Percentiles rank a stretch among this genome's conserved stretches.
Conservation (phyloP, 345 rosid species). For the Salix purpurea region DNA sequence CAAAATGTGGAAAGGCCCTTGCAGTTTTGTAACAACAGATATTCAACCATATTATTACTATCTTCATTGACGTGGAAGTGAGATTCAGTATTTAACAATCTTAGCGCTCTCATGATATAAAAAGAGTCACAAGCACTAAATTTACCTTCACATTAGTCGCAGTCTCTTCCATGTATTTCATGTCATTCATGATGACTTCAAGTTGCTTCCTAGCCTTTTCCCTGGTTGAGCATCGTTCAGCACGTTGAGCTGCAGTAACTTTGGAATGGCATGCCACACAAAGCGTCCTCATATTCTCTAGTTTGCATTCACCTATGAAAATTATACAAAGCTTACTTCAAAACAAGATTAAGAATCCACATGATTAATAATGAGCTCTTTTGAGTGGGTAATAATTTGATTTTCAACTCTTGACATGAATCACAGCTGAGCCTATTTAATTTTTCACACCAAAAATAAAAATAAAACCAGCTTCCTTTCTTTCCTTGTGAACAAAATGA, state of each 20-base stretch:
- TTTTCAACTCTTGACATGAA: too few species aligned
- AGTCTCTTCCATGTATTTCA: slow-evolving; percentile 27
- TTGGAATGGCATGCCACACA: slow-evolving; percentile 85
- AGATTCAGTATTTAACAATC: neutral
- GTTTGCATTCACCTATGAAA: slow-evolving; percentile 70
- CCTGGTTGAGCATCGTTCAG: slow-evolving; percentile 50
- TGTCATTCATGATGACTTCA: slow-evolving; percentile 39
- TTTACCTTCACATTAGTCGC: slow-evolving; percentile 32
- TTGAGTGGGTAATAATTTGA: too few species aligned
- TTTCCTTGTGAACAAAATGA: too few species aligned
- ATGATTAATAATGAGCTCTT: too few species aligned
- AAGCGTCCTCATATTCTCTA: slow-evolving; percentile 92
- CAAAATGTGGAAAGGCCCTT: too few species aligned
- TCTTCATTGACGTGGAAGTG: too few species aligned
- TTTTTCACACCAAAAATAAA: too few species aligned
- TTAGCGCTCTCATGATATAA: neutral
- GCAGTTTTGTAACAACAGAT: too few species aligned
- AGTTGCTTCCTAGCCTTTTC: slow-evolving; percentile 63
- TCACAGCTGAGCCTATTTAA: too few species aligned
- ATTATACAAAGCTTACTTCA: slow-evolving; percentile 5
- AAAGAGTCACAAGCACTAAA: neutral
- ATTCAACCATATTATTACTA: too few species aligned
- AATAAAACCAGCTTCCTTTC: too few species aligned
- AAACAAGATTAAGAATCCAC: neutral
- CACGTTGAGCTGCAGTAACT: slow-evolving; percentile 68